Conservation (phyloP, 768 basidiomycete genomes). For the Galerina sulciceps region DNA sequence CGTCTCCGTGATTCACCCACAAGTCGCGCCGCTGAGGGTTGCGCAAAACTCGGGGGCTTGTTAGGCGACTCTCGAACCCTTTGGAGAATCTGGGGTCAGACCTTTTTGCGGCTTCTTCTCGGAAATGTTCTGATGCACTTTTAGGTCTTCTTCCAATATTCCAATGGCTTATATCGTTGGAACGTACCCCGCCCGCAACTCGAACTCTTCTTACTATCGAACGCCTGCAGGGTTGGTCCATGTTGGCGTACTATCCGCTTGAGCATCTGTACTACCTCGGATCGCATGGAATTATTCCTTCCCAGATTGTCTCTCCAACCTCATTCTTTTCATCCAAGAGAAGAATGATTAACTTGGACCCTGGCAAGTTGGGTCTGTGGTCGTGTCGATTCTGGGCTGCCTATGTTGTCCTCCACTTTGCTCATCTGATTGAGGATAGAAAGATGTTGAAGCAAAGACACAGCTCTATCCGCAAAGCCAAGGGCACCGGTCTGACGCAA, state of each 20-base stretch:
- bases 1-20: slow-evolving; percentile 58
- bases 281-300: slow-evolving; percentile 63
- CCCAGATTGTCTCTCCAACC: slow-evolving; percentile 49
- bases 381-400: slow-evolving; percentile 83
- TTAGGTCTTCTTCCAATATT: slow-evolving; percentile 78
- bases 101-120: not conserved
- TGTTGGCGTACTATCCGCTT: slow-evolving; percentile 81
- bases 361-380: slow-evolving; percentile 61
- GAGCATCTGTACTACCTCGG: slow-evolving; percentile 76
- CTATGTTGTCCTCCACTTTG: slow-evolving; percentile 79
- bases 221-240: slow-evolving; percentile 78
- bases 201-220: slow-evolving; percentile 75
- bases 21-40: slow-evolving; percentile 57
- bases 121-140: not conserved
- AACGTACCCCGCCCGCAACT: slow-evolving; percentile 73
- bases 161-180: slow-evolving; percentile 79
- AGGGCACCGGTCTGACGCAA: slow-evolving; percentile 47
- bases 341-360: slow-evolving; percentile 48
- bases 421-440: slow-evolving; percentile 71
- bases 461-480: slow-evolving; percentile 59
- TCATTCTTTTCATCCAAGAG: slow-evolving; percentile 45
- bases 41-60: slow-evolving; percentile 55
- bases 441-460: slow-evolving; percentile 60
- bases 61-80: slow-evolving; percentile 74
- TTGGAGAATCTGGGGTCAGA: slow-evolving; percentile 81